Percentiles rank a stretch among this genome's conserved stretches.
phyloP scores from a whole-genome alignment of 2,329 filamentous ascomycete genomes.

The Atkinsonella hypoxylon region DNA sequence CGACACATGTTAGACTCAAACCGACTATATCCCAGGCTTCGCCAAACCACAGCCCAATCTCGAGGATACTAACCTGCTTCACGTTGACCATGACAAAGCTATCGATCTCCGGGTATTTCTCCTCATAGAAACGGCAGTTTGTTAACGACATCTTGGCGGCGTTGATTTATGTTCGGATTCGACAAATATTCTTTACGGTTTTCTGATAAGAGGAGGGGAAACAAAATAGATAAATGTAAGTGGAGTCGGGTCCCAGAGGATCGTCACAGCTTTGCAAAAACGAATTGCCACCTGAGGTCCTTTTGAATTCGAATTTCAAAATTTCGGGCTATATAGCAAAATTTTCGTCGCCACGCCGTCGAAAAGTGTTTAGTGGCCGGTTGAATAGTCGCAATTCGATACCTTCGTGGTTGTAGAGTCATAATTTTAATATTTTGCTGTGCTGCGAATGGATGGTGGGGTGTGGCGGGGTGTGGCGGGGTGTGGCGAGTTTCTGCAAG shows the following conservation, averaged over 20 bases:
- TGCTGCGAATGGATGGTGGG: constrained; percentile 25
- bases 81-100: constrained; percentile 99
- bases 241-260: constrained; percentile 18
- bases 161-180: constrained; percentile 33
- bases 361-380: neutral
- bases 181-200: constrained; percentile 13
- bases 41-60: neutral
- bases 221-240: constrained; percentile 9
- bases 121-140: constrained; percentile 95
- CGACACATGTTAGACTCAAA: constrained; percentile 6
- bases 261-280: neutral
- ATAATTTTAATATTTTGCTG: constrained; percentile 30
- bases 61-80: constrained; percentile 66
- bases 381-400: neutral
- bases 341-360: neutral
- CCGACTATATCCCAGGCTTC: neutral
- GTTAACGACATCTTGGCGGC: constrained; percentile 79
- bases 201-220: constrained; percentile 2
- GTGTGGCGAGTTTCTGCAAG: constrained; percentile 21
- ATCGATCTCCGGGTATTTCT: constrained; percentile 90
- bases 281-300: neutral
- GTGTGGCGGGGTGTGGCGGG: constrained; percentile 29
- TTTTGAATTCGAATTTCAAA: neutral
- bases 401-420: constrained; percentile 4
- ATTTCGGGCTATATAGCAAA: neutral